A percentile compares a stretch with the other conserved stretches of the same genome.
These are phyloP conservation scores for Durusdinium trenchii DNA, from an alignment of 73 alveolate genomes.

Conservation along the genomic window DNA sequence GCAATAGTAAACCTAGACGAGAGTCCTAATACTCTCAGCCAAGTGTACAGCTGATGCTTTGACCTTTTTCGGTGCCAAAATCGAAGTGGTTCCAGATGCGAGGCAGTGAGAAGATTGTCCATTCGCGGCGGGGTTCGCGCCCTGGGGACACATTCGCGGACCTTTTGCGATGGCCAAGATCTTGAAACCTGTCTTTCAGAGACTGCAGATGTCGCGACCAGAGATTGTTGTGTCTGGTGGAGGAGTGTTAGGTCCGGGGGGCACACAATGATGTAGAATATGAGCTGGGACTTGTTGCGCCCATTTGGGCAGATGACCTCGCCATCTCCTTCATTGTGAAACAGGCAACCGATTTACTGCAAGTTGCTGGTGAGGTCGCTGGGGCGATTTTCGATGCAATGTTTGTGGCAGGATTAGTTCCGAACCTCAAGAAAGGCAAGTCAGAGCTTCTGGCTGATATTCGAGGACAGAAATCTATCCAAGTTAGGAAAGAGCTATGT, in stretches of 20 bases:
- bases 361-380: background rate
- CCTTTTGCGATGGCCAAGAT: background rate
- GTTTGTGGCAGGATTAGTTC: background rate
- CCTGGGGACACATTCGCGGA: background rate
- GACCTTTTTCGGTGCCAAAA: too few species aligned
- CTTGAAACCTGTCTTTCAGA: background rate
- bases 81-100: background rate
- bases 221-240: background rate
- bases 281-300: background rate
- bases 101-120: background rate
- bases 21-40: background rate
- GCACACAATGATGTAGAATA: background rate
- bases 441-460: background rate
- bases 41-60: too few species aligned
- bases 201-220: background rate
- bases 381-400: background rate
- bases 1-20: background rate
- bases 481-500: background rate
- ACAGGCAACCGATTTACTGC: background rate
- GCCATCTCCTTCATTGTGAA: background rate
- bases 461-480: background rate
- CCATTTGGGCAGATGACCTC: background rate
- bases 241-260: background rate
- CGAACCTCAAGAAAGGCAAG: background rate
- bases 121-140: background rate